Evolutionary conservation across 2,329 filamentous ascomycete species (phyloP).

Genomic region (Stagonosporopsis vannaccii): DNA sequence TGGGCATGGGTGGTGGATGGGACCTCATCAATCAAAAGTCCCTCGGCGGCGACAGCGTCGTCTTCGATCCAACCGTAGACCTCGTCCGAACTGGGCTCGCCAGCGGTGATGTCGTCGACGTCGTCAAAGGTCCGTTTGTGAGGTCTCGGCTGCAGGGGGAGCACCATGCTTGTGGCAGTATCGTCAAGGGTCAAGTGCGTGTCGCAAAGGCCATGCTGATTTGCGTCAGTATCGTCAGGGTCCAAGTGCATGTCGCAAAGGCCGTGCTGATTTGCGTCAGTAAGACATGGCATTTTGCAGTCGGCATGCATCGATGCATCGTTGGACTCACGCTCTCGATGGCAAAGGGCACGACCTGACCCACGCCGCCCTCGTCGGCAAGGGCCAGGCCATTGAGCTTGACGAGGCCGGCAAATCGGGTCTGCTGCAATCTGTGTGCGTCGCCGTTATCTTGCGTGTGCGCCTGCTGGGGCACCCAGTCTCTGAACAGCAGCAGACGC

Average conservation of each 20-base stretch:
- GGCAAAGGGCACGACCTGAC: constrained; percentile 59
- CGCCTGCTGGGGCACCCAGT: constrained; percentile 59
- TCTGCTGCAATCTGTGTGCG: constrained; percentile 39
- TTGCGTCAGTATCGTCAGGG: constrained; percentile 41
- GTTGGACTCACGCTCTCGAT: constrained; percentile 55
- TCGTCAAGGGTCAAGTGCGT: constrained; percentile 41
- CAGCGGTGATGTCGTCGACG: constrained; percentile 67
- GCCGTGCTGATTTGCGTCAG: constrained; percentile 40
- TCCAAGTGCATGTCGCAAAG: constrained; percentile 42
- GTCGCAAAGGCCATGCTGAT: constrained; percentile 44
- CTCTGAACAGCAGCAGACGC: constrained; percentile 78
- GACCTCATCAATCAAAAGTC: constrained; percentile 46
- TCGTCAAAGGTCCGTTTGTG: constrained; percentile 67
- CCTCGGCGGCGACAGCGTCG: constrained; percentile 57
- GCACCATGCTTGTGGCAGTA: constrained; percentile 35
- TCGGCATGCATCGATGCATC: constrained; percentile 5
- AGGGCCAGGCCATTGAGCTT: constrained; percentile 53
- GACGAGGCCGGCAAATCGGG: constrained; percentile 54
- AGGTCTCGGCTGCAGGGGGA: constrained; percentile 42
- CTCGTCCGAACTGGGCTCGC: constrained; percentile 67
- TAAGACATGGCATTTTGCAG: constrained; percentile 5
- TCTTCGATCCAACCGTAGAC: constrained; percentile 78
- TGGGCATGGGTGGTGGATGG: constrained; percentile 20
- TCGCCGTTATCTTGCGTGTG: constrained; percentile 36
- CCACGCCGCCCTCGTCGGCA: constrained; percentile 52